Percentiles rank a stretch among this genome's conserved stretches.
Evolutionary conservation across 768 basidiomycete genomes (phyloP).

Genomic region (Podaxis rugospora): DNA sequence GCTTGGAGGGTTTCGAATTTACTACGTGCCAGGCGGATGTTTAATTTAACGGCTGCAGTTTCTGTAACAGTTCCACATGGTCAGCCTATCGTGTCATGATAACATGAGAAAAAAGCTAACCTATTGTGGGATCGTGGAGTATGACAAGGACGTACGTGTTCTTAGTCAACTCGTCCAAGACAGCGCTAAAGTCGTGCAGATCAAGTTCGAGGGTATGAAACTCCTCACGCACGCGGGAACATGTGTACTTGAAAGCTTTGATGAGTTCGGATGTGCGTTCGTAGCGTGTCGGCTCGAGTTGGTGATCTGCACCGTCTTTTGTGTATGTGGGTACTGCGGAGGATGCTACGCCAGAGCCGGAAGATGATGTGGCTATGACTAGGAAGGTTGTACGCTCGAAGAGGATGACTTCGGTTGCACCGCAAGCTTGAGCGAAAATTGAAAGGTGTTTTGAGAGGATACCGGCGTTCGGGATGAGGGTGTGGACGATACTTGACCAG

Average conservation of each 20-base stretch:
- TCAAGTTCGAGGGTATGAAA: constrained; percentile 88
- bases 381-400: constrained; percentile 98
- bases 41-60: constrained; percentile 82
- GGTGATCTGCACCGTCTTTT: constrained; percentile 28
- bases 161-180: constrained; percentile 87
- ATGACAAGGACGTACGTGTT: constrained; percentile 93
- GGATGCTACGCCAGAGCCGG: constrained; percentile 32
- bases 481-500: constrained; percentile 97
- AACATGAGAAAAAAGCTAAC: constrained; percentile 34
- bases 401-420: constrained; percentile 89
- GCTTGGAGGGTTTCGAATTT: constrained; percentile 91
- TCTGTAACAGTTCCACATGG: constrained; percentile 42
- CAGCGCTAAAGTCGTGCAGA: constrained; percentile 78
- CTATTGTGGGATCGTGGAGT: constrained; percentile 84
- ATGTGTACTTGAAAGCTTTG: constrained; percentile 93
- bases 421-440: constrained; percentile 82
- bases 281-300: constrained; percentile 68
- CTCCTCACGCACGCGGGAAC: constrained; percentile 79
- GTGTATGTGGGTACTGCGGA: constrained; percentile 18
- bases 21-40: constrained; percentile 78
- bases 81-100: neutral
- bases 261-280: constrained; percentile 90
- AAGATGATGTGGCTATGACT: constrained; percentile 83
- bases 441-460: constrained; percentile 84
- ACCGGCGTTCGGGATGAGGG: constrained; percentile 91